These are phyloP conservation scores for Globisporangium alternatum DNA, from an alignment of 352 stramenopile genomes.

Conservation along the genomic window DNA sequence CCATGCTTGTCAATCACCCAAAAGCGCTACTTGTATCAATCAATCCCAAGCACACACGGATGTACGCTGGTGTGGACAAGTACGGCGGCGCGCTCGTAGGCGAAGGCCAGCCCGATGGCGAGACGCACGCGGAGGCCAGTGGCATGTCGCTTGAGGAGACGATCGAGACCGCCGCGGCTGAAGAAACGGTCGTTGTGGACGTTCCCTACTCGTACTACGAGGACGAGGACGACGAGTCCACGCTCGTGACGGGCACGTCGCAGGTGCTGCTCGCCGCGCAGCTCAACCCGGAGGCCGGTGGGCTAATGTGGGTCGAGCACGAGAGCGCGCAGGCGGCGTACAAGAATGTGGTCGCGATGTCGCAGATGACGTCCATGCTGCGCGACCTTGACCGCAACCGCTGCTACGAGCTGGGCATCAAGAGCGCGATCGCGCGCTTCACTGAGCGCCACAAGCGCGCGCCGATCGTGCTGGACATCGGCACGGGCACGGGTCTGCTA, in stretches of 20 bases:
- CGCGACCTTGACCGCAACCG: constrained; percentile 68
- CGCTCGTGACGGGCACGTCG: constrained; percentile 54
- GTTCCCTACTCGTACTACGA: constrained; percentile 79
- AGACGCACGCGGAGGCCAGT: constrained; percentile 18
- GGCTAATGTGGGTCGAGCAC: constrained; percentile 83
- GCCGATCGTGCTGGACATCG: constrained; percentile 80
- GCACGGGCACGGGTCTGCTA: constrained; percentile 75
- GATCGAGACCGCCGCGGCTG: constrained; percentile 70
- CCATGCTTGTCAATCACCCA: neutral
- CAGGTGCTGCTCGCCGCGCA: constrained; percentile 71
- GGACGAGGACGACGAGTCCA: constrained; percentile 53
- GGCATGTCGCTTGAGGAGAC: constrained; percentile 68
- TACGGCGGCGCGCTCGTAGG: constrained; percentile 71
- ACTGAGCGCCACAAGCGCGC: constrained; percentile 31
- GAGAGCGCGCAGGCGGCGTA: constrained; percentile 54
- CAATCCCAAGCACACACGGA: constrained; percentile 17
- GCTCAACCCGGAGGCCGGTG: constrained; percentile 66
- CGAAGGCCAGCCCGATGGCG: constrained; percentile 47
- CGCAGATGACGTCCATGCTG: constrained; percentile 88
- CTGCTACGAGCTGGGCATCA: constrained; percentile 78
- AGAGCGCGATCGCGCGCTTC: constrained; percentile 57
- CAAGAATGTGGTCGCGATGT: constrained; percentile 84
- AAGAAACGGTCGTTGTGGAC: constrained; percentile 81
- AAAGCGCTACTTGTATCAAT: neutral
- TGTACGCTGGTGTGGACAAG: constrained; percentile 84